Base-by-base conservation (phyloP, 2,329 filamentous ascomycete species). In the Diaporthe caulivora region DNA sequence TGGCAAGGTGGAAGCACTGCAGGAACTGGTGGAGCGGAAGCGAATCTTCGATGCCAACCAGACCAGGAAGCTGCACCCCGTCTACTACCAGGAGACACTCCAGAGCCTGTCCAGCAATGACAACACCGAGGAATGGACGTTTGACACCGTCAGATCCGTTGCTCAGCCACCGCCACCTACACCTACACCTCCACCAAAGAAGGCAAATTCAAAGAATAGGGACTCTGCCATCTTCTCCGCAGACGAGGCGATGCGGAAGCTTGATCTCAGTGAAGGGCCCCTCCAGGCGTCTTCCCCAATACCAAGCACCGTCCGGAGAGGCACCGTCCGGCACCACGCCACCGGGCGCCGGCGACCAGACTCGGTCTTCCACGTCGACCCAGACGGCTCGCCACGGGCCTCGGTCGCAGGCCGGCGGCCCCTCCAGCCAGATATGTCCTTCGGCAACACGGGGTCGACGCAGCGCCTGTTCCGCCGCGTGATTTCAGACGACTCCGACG, bases 41-140 rank as follows among this genome's bases (percentile, higher is more conserved):
- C 94, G 96, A 79, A 91, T 93, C 81, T 97, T 90, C 85, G 95
- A 98, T 80, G 92, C 92, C 57, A 91, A 92, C 76, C 91, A 91
- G 76, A 92, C 90, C 75, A 88, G 91, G 72, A 90, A 90, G 68
- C 90, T 89, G 72, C 93, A 94, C 79, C 89, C 93, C 1, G 93
- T 94, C 78, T 97, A 96, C 83, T 98, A 98, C 83, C 95, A 98
- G 78, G 96, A 98, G 84, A 98, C 96, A 3, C 87, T 98, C 64
- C 90, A 93, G 78, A 92, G 90, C 11, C 89, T 97, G 70, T 87
- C 89, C 2, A 87, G 90, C 2, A 91, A 87, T 77, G 87, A 90
- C 49, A 92, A 95, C 7, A 88, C 94, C 21, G 95, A 98, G 76
- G 95, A 94, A 76, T 98, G 96, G 96, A 93, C 97, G 2, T 98